A percentile compares a stretch with the other conserved stretches of the same genome.
Evolutionary conservation across 1,284 basidiomycete genomes (phyloP).

Genomic region (Irpex lacteus): DNA sequence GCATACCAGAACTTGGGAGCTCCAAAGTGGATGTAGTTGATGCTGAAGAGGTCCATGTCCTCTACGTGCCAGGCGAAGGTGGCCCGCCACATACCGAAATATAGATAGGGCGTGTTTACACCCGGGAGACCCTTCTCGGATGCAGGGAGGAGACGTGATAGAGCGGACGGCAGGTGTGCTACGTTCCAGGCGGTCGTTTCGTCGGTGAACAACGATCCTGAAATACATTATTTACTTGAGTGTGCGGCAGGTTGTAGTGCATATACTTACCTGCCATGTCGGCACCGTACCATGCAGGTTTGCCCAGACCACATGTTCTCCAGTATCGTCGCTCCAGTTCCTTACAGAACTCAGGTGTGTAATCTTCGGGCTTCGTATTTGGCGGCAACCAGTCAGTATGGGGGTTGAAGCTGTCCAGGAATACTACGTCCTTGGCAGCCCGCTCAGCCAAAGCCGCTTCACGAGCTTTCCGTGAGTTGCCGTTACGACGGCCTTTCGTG

Average conservation of each 20-base stretch:
- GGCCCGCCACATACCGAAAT: constrained; percentile 99
- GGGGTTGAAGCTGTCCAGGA: constrained; percentile 71
- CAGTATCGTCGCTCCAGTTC: constrained; percentile 91
- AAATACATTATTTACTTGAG: neutral
- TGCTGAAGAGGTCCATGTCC: constrained; percentile 96
- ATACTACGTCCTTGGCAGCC: constrained; percentile 54
- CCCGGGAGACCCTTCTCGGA: constrained; percentile 80
- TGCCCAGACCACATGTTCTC: constrained; percentile 87
- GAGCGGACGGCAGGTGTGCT: constrained; percentile 82
- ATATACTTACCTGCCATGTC: constrained; percentile 76
- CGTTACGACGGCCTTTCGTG: constrained; percentile 40
- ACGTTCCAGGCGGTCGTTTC: constrained; percentile 91
- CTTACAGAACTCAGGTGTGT: constrained; percentile 82
- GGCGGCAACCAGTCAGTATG: constrained; percentile 75
- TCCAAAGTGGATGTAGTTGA: constrained; percentile 99
- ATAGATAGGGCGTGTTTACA: constrained; percentile 96
- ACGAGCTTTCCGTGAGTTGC: constrained; percentile 46
- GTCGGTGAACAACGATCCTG: constrained; percentile 85
- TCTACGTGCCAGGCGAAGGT: constrained; percentile 99
- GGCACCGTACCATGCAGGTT: constrained; percentile 94
- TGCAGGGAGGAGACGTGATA: constrained; percentile 76
- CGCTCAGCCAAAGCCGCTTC: constrained; percentile 54
- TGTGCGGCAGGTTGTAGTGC: neutral
- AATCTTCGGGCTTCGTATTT: constrained; percentile 69
- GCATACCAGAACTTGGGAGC: constrained; percentile 98